Base-by-base conservation (phyloP, 2,329 filamentous ascomycete species). In the Nemania bipapillata region DNA sequence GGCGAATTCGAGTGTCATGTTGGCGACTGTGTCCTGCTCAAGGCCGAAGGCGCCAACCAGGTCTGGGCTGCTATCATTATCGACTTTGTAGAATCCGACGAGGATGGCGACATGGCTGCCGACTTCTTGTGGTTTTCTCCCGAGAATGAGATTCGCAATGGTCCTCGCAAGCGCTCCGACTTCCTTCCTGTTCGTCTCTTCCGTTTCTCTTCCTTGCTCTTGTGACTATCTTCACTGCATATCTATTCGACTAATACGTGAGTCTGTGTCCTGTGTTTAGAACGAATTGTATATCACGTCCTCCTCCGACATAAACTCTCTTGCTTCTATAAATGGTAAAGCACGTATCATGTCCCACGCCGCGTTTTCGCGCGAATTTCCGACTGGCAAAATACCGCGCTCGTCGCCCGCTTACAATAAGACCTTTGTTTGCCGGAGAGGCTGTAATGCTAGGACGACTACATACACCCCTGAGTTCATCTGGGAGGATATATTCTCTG, bases 91-190 rank as follows among this genome's bases (percentile, higher is more conserved):
- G 90, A 95, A 53, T 88, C 90, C 35, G 90, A 91, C 53, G 86
- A 92, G 22, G 90, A 91, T 12, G 90, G 89, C 3, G 87, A 91
- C 50, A 97, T 93, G 84, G 89, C 90, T 28, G 95, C 92, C 63
- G 92, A 91, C 70, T 96, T 99, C 77, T 91, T 97, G 86, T 99
- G 96, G 96, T 97, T 99, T 78, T 94, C 92, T 0, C 93, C 92
- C 0, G 92, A 97, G 75, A 92, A 91, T 76, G 95, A 98, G 81
- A 93, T 97, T 69, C 88, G 91, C 30, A 96, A 92, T 75, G 91
- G 90, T 77, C 87, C 89, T 66, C 95, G 92, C 81, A 97, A 96
- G 82, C 86, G 93, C 76, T 86, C 84, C 12, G 96, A 99, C 80
- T 93, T 89, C 67, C 80, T 96, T 88, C 88, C 77, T 89, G 92